These are phyloP conservation scores for Adansonia rubrostipa DNA, from an alignment of 441 rosid genomes.

Conservation along the genomic window DNA sequence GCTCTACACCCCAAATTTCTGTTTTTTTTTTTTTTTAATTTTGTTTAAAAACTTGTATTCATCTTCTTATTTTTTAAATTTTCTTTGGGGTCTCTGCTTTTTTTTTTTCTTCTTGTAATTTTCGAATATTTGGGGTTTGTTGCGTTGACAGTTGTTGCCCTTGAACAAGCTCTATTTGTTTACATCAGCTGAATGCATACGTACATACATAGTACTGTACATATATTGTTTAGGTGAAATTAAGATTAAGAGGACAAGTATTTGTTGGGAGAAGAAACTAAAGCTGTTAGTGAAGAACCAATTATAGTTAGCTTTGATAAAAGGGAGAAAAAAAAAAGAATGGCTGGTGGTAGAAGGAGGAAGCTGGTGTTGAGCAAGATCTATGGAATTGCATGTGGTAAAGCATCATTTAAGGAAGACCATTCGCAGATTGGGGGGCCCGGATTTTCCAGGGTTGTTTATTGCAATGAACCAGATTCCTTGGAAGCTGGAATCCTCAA, in stretches of 20 bases:
- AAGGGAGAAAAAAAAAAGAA: conserved; percentile 24
- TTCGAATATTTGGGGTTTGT: conserved; percentile 9
- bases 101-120: neutral
- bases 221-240: neutral
- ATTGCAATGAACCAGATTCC: conserved; percentile 60
- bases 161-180: neutral
- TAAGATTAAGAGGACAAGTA: neutral
- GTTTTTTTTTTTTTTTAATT: neutral
- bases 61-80: neutral
- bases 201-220: neutral
- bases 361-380: conserved; percentile 63
- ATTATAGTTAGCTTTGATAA: neutral
- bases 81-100: neutral
- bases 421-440: conserved; percentile 63
- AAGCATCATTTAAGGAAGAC: conserved; percentile 48
- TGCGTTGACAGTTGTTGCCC: conserved; percentile 3
- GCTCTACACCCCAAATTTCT: conserved; percentile 3
- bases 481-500: conserved; percentile 47
- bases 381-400: conserved; percentile 45
- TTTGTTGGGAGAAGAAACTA: neutral
- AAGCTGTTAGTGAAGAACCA: neutral
- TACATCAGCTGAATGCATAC: neutral
- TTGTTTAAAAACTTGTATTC: neutral
- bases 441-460: conserved; percentile 70
- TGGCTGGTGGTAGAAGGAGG: conserved; percentile 54